These are phyloP conservation scores for Cystofilobasidium capitatum DNA, from an alignment of 768 basidiomycete species.

Conservation along the genomic window DNA sequence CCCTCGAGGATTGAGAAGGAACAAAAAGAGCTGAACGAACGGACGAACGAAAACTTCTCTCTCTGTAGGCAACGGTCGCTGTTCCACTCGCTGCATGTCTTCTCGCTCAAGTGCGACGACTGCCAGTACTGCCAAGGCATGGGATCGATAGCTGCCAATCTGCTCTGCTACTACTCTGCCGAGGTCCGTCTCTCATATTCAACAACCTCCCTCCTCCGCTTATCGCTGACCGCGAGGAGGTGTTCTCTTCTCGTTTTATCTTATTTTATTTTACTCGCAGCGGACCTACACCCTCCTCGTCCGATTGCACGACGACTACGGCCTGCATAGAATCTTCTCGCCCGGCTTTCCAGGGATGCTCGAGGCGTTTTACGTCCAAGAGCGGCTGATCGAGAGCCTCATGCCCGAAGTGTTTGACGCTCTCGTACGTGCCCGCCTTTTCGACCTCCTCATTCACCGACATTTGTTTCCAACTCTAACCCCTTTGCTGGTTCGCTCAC, in stretches of 20 bases:
- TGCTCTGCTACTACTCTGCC: conserved; percentile 86
- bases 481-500: neutral
- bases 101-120: conserved; percentile 68
- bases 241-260: neutral
- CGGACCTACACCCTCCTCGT: conserved; percentile 74
- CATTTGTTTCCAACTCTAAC: neutral
- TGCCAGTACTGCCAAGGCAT: conserved; percentile 99
- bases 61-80: conserved; percentile 71
- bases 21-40: neutral
- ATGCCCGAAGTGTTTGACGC: conserved; percentile 82
- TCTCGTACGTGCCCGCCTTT: conserved; percentile 46
- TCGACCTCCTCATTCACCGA: neutral
- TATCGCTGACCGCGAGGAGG: neutral
- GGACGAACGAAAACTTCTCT: neutral
- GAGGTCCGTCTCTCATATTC: conserved; percentile 43
- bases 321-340: conserved; percentile 75
- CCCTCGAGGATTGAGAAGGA: neutral
- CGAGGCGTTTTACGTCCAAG: conserved; percentile 93
- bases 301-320: conserved; percentile 78
- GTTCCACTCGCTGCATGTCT: conserved; percentile 87
- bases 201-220: neutral
- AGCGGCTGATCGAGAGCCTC: conserved; percentile 70
- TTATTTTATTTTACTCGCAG: conserved; percentile 28
- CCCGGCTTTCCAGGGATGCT: conserved; percentile 93
- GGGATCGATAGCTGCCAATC: conserved; percentile 91